A percentile compares a stretch with the other conserved stretches of the same genome.
These are phyloP conservation scores for Aspergillaceae sp. DNA, from an alignment of 2,329 filamentous ascomycete species.

Conservation along the genomic window DNA sequence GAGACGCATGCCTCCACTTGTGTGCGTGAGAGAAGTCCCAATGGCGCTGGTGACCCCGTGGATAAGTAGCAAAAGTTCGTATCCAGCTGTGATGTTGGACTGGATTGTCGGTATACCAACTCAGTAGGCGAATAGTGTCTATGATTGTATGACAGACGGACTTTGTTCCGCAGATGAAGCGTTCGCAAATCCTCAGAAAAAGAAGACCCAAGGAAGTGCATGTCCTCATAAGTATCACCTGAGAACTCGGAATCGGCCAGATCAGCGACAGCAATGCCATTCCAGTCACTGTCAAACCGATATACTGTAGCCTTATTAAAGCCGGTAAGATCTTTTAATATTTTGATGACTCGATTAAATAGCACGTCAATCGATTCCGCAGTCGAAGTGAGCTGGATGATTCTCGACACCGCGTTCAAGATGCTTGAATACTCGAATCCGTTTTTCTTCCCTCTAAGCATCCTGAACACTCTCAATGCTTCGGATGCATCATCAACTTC, in stretches of 20 bases:
- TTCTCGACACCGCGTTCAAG: constrained; percentile 81
- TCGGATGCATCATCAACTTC: background rate
- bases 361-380: constrained; percentile 63
- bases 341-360: constrained; percentile 68
- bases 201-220: constrained; percentile 77
- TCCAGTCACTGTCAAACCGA: constrained; percentile 72
- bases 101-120: constrained; percentile 64
- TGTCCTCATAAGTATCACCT: constrained; percentile 69
- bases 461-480: constrained; percentile 1
- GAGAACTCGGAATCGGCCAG: constrained; percentile 67
- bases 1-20: constrained; percentile 81
- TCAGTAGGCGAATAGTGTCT: constrained; percentile 61
- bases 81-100: constrained; percentile 66
- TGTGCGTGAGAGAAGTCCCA: constrained; percentile 76
- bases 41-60: constrained; percentile 66
- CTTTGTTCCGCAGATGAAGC: constrained; percentile 76
- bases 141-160: constrained; percentile 72
- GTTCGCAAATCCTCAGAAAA: constrained; percentile 78
- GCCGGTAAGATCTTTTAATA: constrained; percentile 73
- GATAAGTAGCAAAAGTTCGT: constrained; percentile 74
- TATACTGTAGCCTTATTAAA: constrained; percentile 89
- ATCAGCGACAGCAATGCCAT: constrained; percentile 80
- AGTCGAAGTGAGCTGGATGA: constrained; percentile 70
- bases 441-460: background rate
- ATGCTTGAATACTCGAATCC: constrained; percentile 48